These are phyloP conservation scores for Cerrena zonata DNA, from an alignment of 1,284 basidiomycete genomes.

Conservation along the genomic window DNA sequence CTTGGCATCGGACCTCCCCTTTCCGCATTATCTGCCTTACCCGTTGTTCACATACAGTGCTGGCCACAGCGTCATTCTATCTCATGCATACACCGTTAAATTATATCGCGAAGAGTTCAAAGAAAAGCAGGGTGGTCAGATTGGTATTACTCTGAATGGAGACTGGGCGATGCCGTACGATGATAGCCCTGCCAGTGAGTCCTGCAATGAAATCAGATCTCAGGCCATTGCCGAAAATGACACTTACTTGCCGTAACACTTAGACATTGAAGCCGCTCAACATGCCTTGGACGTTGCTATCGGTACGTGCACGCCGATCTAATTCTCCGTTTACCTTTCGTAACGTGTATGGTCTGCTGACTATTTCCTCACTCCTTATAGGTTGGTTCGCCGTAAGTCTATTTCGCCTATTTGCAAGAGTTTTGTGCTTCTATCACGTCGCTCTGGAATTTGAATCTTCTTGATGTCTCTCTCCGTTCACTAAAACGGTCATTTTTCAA, in stretches of 20 bases:
- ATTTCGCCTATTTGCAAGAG: neutral
- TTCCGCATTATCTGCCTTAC: neutral
- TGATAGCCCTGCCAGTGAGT: constrained; percentile 38
- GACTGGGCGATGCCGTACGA: constrained; percentile 49
- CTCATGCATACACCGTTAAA: constrained; percentile 64
- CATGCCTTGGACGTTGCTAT: constrained; percentile 61
- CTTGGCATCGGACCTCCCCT: neutral
- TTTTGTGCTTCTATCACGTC: neutral
- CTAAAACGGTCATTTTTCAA: constrained; percentile 8
- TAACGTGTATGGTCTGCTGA: constrained; percentile 11
- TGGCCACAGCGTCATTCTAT: constrained; percentile 62
- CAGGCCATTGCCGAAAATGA: neutral
- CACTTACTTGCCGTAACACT: neutral
- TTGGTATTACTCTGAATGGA: constrained; percentile 63
- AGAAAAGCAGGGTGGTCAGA: constrained; percentile 48
- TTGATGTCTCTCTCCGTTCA: neutral
- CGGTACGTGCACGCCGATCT: constrained; percentile 34
- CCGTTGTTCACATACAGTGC: constrained; percentile 47
- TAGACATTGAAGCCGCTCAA: constrained; percentile 61
- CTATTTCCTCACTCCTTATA: constrained; percentile 18
- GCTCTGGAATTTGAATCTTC: constrained; percentile 2
- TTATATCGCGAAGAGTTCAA: constrained; percentile 61
- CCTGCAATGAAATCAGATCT: too few relatives aligned
- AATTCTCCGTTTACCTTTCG: constrained; percentile 1
- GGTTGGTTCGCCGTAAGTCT: constrained; percentile 56